A percentile compares a stretch with the other conserved stretches of the same genome.
Evolutionary conservation across 75 land plant genomes (phyloP).

Genomic region (Ceratopteris richardii): DNA sequence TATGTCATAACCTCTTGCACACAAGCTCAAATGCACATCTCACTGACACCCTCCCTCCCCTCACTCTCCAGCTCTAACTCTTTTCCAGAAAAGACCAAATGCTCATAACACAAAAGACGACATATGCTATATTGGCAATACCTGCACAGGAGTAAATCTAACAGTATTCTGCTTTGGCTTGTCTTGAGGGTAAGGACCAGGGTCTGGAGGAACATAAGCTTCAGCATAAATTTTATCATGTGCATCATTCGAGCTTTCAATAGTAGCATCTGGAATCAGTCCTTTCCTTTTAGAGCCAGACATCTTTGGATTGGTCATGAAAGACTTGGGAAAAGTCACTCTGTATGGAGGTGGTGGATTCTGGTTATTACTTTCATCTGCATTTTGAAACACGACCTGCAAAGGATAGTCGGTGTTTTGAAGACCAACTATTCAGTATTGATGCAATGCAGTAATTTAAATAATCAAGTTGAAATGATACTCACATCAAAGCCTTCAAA

Average conservation of each 20-base stretch:
- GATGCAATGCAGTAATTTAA: not conserved
- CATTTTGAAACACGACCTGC: slow-evolving; percentile 52
- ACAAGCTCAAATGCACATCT: no score
- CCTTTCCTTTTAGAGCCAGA: slow-evolving; percentile 29
- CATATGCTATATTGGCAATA: no score
- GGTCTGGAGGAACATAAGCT: slow-evolving; percentile 90
- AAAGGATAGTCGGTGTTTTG: not conserved
- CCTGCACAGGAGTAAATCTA: slow-evolving; percentile 94
- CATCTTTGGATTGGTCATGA: slow-evolving; percentile 39
- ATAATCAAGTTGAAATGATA: no score
- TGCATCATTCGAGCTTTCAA: slow-evolving; percentile 11
- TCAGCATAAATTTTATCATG: slow-evolving; percentile 56
- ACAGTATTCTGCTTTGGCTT: slow-evolving; percentile 93
- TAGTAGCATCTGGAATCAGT: slow-evolving; percentile 11
- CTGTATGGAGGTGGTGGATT: slow-evolving; percentile 71
- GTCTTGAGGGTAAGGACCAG: slow-evolving; percentile 99
- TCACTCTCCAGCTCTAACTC: no score
- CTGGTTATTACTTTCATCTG: slow-evolving; percentile 63
- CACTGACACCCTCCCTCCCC: no score
- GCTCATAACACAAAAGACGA: no score
- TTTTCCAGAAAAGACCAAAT: no score
- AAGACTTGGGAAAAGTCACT: slow-evolving; percentile 51
- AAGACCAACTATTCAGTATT: not conserved
- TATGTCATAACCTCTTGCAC: no score
- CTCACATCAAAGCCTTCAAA: slow-evolving; percentile 67